Evolutionary conservation across 2,329 filamentous ascomycete genomes (phyloP).

Genomic region (Fusarium coicis): DNA sequence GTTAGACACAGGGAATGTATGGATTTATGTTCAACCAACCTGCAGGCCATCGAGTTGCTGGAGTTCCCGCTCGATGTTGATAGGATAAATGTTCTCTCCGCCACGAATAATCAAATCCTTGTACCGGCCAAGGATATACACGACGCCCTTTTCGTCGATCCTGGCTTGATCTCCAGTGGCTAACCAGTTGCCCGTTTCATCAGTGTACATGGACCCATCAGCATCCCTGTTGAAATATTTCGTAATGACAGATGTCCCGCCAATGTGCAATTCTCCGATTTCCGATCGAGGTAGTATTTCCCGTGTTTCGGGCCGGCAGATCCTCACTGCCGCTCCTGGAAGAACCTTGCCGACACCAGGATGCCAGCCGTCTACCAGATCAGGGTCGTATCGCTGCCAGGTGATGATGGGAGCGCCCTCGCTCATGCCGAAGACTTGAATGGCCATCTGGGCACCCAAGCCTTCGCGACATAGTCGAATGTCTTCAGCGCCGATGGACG

Average conservation of each 20-base stretch:
- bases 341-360: conserved; percentile 55
- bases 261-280: conserved; percentile 55
- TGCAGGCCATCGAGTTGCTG: conserved; percentile 48
- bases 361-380: conserved; percentile 48
- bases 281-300: conserved; percentile 46
- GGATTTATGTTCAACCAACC: conserved; percentile 18
- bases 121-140: conserved; percentile 55
- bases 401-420: conserved; percentile 56
- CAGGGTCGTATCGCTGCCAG: conserved; percentile 49
- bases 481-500: conserved; percentile 46
- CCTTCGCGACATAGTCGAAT: conserved; percentile 47
- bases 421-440: conserved; percentile 59
- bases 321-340: conserved; percentile 51
- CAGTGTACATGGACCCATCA: conserved; percentile 50
- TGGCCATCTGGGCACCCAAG: conserved; percentile 47
- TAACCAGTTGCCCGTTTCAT: conserved; percentile 51
- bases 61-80: conserved; percentile 51
- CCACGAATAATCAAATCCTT: conserved; percentile 59
- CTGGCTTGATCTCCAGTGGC: conserved; percentile 55
- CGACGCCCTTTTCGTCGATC: conserved; percentile 51
- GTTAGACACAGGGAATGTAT: conserved; percentile 6
- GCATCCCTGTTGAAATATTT: conserved; percentile 47
- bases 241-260: conserved; percentile 50
- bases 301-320: conserved; percentile 49
- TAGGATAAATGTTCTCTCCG: conserved; percentile 57